Conservation (phyloP, 768 basidiomycete genomes). For the Kwoniella pini region DNA sequence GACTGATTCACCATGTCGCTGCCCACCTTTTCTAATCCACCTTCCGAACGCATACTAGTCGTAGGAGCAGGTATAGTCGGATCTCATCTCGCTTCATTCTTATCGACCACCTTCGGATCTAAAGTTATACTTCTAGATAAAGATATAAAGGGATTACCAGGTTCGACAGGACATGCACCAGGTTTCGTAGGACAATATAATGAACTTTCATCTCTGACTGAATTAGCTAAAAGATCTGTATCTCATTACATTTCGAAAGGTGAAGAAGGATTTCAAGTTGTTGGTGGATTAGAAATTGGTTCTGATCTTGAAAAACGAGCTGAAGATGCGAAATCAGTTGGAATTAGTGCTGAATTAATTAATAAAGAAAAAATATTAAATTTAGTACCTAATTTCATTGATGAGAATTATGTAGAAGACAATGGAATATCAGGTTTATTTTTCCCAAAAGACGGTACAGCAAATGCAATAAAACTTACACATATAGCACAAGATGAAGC, state of each 20-base stretch:
- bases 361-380: slow-evolving; percentile 5
- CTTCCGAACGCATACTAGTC: slow-evolving; percentile 10
- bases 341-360: slow-evolving; percentile 1
- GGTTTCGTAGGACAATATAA: slow-evolving; percentile 28
- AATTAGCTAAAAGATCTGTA: slow-evolving; percentile 20
- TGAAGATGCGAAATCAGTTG: background rate
- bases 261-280: slow-evolving; percentile 11
- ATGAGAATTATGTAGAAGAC: background rate
- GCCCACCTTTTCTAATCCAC: background rate
- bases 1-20: slow-evolving; percentile 5
- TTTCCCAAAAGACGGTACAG: slow-evolving; percentile 21
- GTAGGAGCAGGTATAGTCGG: slow-evolving; percentile 24
- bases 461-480: slow-evolving; percentile 9
- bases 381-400: slow-evolving; percentile 14
- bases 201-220: slow-evolving; percentile 15
- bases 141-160: slow-evolving; percentile 16
- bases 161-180: slow-evolving; percentile 25
- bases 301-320: background rate
- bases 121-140: slow-evolving; percentile 15
- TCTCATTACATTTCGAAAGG: background rate
- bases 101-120: slow-evolving; percentile 1
- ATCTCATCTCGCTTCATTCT: slow-evolving; percentile 15
- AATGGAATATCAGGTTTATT: slow-evolving; percentile 6
- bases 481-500: slow-evolving; percentile 8
- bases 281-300: slow-evolving; percentile 20